Conservation (phyloP, 2,329 filamentous ascomycete genomes). For the Hypoxylon sp. region DNA sequence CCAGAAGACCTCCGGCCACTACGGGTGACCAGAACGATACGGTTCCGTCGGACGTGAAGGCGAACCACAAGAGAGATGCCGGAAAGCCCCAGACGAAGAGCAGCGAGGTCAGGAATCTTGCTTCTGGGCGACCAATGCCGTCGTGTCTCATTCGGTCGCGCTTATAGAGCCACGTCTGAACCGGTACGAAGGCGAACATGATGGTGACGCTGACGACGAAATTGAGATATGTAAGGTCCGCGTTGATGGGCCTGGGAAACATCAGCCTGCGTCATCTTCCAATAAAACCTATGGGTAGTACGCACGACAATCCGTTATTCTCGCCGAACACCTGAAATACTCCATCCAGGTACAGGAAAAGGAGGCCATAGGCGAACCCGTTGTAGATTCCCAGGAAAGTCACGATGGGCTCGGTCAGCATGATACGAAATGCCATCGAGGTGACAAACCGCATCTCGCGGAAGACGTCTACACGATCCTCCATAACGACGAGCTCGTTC, state of each 20-base stretch:
- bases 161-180: slow-evolving; percentile 52
- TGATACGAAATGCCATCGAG: slow-evolving; percentile 53
- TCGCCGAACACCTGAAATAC: slow-evolving; percentile 54
- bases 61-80: slow-evolving; percentile 53
- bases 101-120: slow-evolving; percentile 51
- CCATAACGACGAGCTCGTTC: slow-evolving; percentile 45
- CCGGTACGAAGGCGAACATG: slow-evolving; percentile 52
- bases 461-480: slow-evolving; percentile 47
- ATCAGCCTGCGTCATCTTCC: slow-evolving; percentile 13
- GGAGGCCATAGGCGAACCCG: slow-evolving; percentile 52
- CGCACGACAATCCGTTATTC: slow-evolving; percentile 51
- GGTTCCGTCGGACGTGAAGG: slow-evolving; percentile 51
- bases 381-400: slow-evolving; percentile 51
- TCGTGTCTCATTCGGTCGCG: slow-evolving; percentile 48
- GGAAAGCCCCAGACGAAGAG: slow-evolving; percentile 54
- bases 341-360: slow-evolving; percentile 53
- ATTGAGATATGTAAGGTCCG: slow-evolving; percentile 53
- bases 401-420: slow-evolving; percentile 54
- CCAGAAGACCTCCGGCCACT: slow-evolving; percentile 50
- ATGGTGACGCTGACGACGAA: slow-evolving; percentile 52
- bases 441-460: slow-evolving; percentile 51
- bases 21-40: slow-evolving; percentile 52
- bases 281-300: slow-evolving; percentile 1
- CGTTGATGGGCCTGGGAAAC: slow-evolving; percentile 44
- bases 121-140: slow-evolving; percentile 50